Conservation (phyloP, 768 basidiomycete genomes). For the Pilatotrama ljubarskyi region DNA sequence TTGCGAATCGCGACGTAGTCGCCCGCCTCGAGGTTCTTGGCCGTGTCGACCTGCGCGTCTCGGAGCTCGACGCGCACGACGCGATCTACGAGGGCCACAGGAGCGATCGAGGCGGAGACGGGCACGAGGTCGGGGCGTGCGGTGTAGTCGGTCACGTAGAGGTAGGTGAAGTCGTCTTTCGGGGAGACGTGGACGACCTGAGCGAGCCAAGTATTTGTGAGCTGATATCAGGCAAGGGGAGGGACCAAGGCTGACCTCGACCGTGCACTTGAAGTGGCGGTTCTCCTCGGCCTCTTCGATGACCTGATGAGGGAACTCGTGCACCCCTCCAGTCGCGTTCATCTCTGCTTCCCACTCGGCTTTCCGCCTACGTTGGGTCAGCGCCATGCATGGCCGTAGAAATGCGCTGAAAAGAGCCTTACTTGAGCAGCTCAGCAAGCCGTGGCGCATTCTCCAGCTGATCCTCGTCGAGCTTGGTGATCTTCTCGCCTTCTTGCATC, state of each 20-base stretch:
- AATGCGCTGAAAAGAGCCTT: slow-evolving; percentile 29
- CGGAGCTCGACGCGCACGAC: slow-evolving; percentile 53
- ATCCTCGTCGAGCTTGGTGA: slow-evolving; percentile 43
- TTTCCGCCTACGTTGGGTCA: slow-evolving; percentile 49
- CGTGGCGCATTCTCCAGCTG: slow-evolving; percentile 37
- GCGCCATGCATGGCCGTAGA: neutral
- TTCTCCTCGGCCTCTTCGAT: slow-evolving; percentile 47
- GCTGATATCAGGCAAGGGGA: neutral
- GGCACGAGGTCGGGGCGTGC: slow-evolving; percentile 43
- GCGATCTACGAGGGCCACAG: slow-evolving; percentile 46
- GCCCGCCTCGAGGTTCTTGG: slow-evolving; percentile 41
- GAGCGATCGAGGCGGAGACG: slow-evolving; percentile 31
- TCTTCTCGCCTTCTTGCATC: slow-evolving; percentile 49
- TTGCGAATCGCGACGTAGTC: slow-evolving; percentile 50
- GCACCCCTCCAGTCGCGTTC: slow-evolving; percentile 27
- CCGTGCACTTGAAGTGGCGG: slow-evolving; percentile 53
- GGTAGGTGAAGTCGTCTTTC: slow-evolving; percentile 36
- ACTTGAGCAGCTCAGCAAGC: slow-evolving; percentile 56
- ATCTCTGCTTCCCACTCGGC: slow-evolving; percentile 39
- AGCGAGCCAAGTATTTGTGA: neutral
- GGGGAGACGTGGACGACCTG: slow-evolving; percentile 49
- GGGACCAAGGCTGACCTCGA: slow-evolving; percentile 47
- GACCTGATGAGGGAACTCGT: slow-evolving; percentile 44
- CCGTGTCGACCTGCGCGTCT: slow-evolving; percentile 46
- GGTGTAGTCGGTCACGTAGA: slow-evolving; percentile 72